Evolutionary conservation across 306 rosid species (phyloP).

Genomic region (Abrus precatorius): DNA sequence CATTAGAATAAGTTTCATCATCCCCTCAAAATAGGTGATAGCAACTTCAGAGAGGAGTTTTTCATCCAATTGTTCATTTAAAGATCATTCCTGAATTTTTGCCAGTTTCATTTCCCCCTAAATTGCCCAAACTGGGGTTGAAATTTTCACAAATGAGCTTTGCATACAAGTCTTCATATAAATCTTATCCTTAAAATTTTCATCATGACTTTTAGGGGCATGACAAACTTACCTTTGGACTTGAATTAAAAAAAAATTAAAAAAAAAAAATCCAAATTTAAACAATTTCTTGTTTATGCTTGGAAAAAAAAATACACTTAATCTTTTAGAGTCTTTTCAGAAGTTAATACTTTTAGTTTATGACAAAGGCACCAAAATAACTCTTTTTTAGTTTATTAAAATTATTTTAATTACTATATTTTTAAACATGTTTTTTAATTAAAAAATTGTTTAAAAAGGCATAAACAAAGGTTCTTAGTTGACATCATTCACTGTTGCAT

Average conservation of each 20-base stretch:
- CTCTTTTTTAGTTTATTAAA: neutral
- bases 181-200: neutral
- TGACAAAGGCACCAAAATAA: neutral
- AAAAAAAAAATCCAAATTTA: neutral
- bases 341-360: neutral
- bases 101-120: conserved; percentile 12
- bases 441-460: neutral
- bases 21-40: neutral
- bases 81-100: conserved; percentile 13
- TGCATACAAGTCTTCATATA: conserved; percentile 25
- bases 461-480: neutral
- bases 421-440: neutral
- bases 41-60: conserved; percentile 12
- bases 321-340: neutral
- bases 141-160: conserved; percentile 7
- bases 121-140: conserved; percentile 24
- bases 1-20: neutral
- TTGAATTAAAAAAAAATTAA: neutral
- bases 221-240: conserved; percentile 14
- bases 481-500: conserved; percentile 21
- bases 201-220: neutral
- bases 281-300: conserved; percentile 7
- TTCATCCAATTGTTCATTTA: conserved; percentile 21
- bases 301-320: neutral
- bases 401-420: neutral